These are phyloP conservation scores for Vitis hybrid DNA, from an alignment of 177 flowering plant species.

Conservation along the genomic window DNA sequence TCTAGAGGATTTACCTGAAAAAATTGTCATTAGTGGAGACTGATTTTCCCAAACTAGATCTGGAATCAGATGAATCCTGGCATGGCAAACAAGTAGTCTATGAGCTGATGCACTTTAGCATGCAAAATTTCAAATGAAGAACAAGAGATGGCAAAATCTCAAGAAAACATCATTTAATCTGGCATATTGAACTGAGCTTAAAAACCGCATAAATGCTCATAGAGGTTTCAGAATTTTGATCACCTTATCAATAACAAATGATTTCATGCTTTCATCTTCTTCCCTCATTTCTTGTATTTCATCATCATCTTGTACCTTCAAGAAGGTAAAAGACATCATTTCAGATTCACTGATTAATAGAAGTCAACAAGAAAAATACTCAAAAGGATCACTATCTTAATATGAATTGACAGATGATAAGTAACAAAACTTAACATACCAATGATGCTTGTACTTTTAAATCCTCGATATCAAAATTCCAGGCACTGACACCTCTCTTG, in stretches of 20 bases:
- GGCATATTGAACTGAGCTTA: not conserved
- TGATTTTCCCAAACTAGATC: constrained; percentile 32
- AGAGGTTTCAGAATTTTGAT: not conserved
- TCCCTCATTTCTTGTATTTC: constrained; percentile 54
- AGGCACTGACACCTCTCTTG: constrained; percentile 98
- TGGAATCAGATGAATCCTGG: constrained; percentile 44
- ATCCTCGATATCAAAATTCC: constrained; percentile 98
- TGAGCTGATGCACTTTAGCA: not conserved
- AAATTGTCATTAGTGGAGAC: constrained; percentile 23
- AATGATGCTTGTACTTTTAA: constrained; percentile 91
- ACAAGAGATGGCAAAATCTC: not conserved
- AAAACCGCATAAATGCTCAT: not conserved
- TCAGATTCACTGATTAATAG: not conserved
- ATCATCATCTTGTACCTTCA: constrained; percentile 83
- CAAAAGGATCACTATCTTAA: not conserved
- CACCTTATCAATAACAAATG: constrained; percentile 48
- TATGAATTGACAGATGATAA: not conserved
- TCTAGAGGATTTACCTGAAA: constrained; percentile 31
- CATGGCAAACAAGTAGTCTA: constrained; percentile 9
- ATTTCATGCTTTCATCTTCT: constrained; percentile 45
- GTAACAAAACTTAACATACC: constrained; percentile 40
- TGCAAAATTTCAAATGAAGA: not conserved
- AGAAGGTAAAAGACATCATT: constrained; percentile 3
- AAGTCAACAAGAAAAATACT: not conserved
- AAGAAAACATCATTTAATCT: not conserved